Percentiles rank a stretch among this genome's conserved stretches.
Evolutionary conservation across 2,329 filamentous ascomycete species (phyloP).

Genomic region (Penicillium sp.): DNA sequence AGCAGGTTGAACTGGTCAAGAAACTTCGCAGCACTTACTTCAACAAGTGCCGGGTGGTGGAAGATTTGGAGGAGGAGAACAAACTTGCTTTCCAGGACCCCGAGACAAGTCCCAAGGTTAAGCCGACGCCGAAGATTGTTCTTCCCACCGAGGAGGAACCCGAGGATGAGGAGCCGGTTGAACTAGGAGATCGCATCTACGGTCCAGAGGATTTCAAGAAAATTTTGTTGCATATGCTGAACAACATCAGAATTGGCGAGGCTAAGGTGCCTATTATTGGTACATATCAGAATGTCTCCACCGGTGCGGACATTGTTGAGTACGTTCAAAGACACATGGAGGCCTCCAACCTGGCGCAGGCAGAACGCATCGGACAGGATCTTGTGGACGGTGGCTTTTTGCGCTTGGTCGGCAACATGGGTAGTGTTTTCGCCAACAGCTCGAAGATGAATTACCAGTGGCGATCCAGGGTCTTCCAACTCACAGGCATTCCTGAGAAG

Average conservation of each 20-base stretch:
- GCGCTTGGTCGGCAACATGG: constrained; percentile 88
- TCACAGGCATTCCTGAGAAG: constrained; percentile 86
- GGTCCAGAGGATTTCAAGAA: constrained; percentile 85
- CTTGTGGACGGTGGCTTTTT: constrained; percentile 83
- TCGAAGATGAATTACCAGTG: constrained; percentile 98
- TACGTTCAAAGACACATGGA: constrained; percentile 89
- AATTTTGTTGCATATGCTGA: constrained; percentile 81
- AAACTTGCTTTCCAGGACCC: constrained; percentile 96
- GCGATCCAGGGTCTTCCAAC: constrained; percentile 86
- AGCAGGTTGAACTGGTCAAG: constrained; percentile 84
- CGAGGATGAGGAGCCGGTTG: constrained; percentile 79
- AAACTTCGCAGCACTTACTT: constrained; percentile 96
- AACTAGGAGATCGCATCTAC: constrained; percentile 89
- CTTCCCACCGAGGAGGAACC: constrained; percentile 68
- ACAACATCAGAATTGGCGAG: constrained; percentile 82
- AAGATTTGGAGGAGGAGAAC: constrained; percentile 97
- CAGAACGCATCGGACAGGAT: constrained; percentile 93
- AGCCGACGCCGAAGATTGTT: constrained; percentile 73
- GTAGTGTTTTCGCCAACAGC: constrained; percentile 94
- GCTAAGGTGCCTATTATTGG: constrained; percentile 94
- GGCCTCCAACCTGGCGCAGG: constrained; percentile 81
- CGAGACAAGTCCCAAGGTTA: constrained; percentile 63
- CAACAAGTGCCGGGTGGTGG: constrained; percentile 95
- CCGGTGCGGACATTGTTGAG: constrained; percentile 89
- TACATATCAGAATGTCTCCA: constrained; percentile 89